Percentiles rank a stretch among this genome's conserved stretches.
phyloP scores from a whole-genome alignment of 495 filamentous ascomycete genomes.

The Aspergillus biplanus region DNA sequence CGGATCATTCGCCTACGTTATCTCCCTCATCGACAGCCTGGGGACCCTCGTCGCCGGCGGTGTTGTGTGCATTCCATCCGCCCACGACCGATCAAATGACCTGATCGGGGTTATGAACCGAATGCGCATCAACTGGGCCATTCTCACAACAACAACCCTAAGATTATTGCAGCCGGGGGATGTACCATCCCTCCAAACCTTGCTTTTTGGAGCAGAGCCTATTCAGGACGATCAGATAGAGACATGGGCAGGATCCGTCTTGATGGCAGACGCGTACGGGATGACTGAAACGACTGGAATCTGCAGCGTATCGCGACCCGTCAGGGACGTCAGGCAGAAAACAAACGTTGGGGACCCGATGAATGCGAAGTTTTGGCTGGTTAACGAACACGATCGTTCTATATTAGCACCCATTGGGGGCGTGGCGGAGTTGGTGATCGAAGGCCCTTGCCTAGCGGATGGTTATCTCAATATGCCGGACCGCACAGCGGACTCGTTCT shows the following conservation, averaged over 20 bases:
- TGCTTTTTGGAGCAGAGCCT: slow-evolving; percentile 31
- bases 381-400: slow-evolving; percentile 38
- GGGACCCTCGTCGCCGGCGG: slow-evolving; percentile 35
- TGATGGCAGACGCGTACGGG: slow-evolving; percentile 38
- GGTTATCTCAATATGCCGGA: slow-evolving; percentile 45
- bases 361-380: slow-evolving; percentile 40
- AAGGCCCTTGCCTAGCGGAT: slow-evolving; percentile 43
- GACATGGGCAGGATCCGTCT: slow-evolving; percentile 21
- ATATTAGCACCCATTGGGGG: slow-evolving; percentile 43
- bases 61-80: slow-evolving; percentile 37
- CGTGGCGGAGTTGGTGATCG: slow-evolving; percentile 50
- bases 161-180: slow-evolving; percentile 34
- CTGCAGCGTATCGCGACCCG: slow-evolving; percentile 18
- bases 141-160: slow-evolving; percentile 36
- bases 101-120: slow-evolving; percentile 28
- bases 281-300: slow-evolving; percentile 38
- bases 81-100: slow-evolving; percentile 31
- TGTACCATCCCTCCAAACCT: slow-evolving; percentile 33
- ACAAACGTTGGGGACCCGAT: slow-evolving; percentile 19
- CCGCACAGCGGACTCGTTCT: slow-evolving; percentile 38
- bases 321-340: slow-evolving; percentile 38
- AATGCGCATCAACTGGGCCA: slow-evolving; percentile 28
- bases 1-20: slow-evolving; percentile 43
- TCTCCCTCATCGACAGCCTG: slow-evolving; percentile 36
- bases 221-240: slow-evolving; percentile 18